Evolutionary conservation across 345 rosid genomes (phyloP), one percentile per base, ranked within the genome.

Genomic region (Firmiana major): DNA sequence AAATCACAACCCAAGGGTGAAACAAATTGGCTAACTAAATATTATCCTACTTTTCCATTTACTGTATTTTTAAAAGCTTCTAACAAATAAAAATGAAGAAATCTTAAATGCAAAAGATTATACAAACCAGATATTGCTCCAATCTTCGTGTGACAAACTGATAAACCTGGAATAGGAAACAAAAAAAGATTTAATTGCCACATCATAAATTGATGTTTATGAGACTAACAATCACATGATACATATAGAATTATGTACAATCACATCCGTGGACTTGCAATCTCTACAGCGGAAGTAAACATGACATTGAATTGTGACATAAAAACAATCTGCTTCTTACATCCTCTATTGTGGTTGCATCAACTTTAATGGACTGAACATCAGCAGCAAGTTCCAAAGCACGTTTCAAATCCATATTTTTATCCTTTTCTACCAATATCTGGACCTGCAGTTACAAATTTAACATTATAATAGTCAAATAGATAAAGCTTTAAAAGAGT

Each of bases 61-160:
- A 70, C 59, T 48, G 21, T 4, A 48, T 70, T 9, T 28, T 69
- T 15, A 68, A 69, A 48, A 46, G 71, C 71, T 21, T 66, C 21
- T 43, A 19, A 12, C 9, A 7, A 55, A 17, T 26, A 60, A 9
- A 49, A 26, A 31, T 6, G 68, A 6, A 28, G 38, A 55, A 59
- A 26, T 26, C 22, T 26, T 40, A 26, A 75, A 67, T 48, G 49
- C 21, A 60, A 57, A 84, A 83, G 16, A 77, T 75, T 9, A 36
- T 75, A 79, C 88, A 4, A 82, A 95, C 99, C 98, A 95, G 86
- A 83, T 87, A 89, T 81, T 95, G 99, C 84, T 95, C 98, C 76
- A 93, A 81, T 89, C 99, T 90, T 81, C 99, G 86, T 76, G 88
- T 88, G 69, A 95, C 96, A 88, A 93, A 95, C 58, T 84, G 91